A percentile compares a stretch with the other conserved stretches of the same genome.
Evolutionary conservation across 441 rosid genomes (phyloP).

Genomic region (Aleurites moluccanus): DNA sequence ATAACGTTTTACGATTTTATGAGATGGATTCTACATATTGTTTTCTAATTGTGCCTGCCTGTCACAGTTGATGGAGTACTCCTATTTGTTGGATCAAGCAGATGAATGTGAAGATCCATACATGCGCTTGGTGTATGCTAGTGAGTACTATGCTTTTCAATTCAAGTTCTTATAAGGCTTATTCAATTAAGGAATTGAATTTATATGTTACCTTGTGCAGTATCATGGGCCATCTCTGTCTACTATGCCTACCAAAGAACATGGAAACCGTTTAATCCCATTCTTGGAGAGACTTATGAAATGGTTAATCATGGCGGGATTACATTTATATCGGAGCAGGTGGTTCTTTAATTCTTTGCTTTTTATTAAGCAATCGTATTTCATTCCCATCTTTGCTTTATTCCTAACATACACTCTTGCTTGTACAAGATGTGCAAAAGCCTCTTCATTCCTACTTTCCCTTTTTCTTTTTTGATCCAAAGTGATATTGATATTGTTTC

Average conservation of each 20-base stretch:
- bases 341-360: conserved; percentile 25
- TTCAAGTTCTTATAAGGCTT: neutral
- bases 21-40: conserved; percentile 3
- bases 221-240: conserved; percentile 86
- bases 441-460: neutral
- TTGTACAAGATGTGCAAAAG: neutral
- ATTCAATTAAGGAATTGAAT: neutral
- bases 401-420: neutral
- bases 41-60: conserved; percentile 1
- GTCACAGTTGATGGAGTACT: conserved; percentile 92
- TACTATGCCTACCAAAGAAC: conserved; percentile 80
- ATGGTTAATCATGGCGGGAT: conserved; percentile 75
- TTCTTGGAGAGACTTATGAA: conserved; percentile 98
- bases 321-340: conserved; percentile 87
- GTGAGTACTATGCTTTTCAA: conserved; percentile 37
- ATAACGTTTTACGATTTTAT: neutral
- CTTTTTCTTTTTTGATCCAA: neutral
- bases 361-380: neutral
- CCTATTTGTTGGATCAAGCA: conserved; percentile 84
- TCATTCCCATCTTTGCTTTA: neutral
- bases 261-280: conserved; percentile 98
- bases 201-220: conserved; percentile 40
- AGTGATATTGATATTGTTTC: neutral
- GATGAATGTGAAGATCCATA: conserved; percentile 93
- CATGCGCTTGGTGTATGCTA: conserved; percentile 88